Evolutionary conservation across 2,329 filamentous ascomycete species (phyloP).

Genomic region (Exophiala sideris): DNA sequence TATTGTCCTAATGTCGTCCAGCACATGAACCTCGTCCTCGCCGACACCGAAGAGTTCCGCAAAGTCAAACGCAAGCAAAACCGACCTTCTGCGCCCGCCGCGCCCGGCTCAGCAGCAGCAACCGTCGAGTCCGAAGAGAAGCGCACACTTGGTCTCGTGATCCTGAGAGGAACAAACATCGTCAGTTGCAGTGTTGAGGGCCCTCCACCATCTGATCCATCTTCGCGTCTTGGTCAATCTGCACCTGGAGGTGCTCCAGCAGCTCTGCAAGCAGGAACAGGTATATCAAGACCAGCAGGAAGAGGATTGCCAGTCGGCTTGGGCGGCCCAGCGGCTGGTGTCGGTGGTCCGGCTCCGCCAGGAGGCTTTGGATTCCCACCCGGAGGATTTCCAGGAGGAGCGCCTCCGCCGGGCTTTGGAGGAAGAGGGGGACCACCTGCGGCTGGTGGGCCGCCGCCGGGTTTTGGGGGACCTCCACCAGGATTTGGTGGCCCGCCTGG

Average conservation of each 20-base stretch:
- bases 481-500: conserved; percentile 27
- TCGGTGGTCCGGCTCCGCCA: conserved; percentile 66
- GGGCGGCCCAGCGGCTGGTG: conserved; percentile 82
- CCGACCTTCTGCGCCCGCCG: conserved; percentile 57
- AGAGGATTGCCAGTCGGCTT: conserved; percentile 79
- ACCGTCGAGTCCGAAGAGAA: conserved; percentile 88
- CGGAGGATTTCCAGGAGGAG: conserved; percentile 33
- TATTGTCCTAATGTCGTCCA: conserved; percentile 35
- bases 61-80: conserved; percentile 85
- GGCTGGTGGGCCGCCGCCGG: conserved; percentile 41
- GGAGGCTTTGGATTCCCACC: conserved; percentile 44
- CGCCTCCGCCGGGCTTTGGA: conserved; percentile 18
- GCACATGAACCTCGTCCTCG: conserved; percentile 99
- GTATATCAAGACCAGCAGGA: conserved; percentile 86
- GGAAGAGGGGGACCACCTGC: conserved; percentile 15
- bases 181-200: conserved; percentile 94
- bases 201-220: conserved; percentile 89
- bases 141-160: conserved; percentile 90
- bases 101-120: conserved; percentile 59
- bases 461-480: conserved; percentile 46
- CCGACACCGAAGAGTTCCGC: conserved; percentile 97
- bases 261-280: conserved; percentile 75
- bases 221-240: conserved; percentile 77
- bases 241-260: conserved; percentile 60
- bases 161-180: conserved; percentile 90